Evolutionary conservation across 2,329 filamentous ascomycete species (phyloP).

Genomic region (Passalora sequoiae): DNA sequence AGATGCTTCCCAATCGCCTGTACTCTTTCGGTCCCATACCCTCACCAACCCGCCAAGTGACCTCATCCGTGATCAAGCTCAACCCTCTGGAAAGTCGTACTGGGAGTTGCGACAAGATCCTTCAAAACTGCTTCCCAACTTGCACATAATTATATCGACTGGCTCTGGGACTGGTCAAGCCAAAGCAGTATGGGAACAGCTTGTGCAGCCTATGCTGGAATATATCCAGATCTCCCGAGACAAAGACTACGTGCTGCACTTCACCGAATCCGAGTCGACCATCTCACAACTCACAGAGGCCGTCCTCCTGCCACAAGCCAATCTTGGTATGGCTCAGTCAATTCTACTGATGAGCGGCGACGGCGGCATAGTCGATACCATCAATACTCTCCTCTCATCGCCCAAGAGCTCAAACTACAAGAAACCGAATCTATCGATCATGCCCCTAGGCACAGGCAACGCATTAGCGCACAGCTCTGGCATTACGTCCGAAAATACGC

Average conservation of each 20-base stretch:
- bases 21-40: constrained; percentile 20
- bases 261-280: constrained; percentile 59
- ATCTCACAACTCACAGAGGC: constrained; percentile 58
- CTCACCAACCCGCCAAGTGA: constrained; percentile 23
- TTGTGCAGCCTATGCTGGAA: constrained; percentile 40
- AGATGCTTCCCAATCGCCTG: constrained; percentile 17
- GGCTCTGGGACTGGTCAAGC: constrained; percentile 43
- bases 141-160: constrained; percentile 44
- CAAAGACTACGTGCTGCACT: constrained; percentile 45
- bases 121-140: constrained; percentile 16
- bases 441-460: constrained; percentile 44
- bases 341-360: constrained; percentile 82
- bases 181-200: constrained; percentile 35
- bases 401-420: constrained; percentile 44
- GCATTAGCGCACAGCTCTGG: constrained; percentile 45
- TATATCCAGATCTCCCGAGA: constrained; percentile 36
- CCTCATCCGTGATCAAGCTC: constrained; percentile 21
- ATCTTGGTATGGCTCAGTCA: constrained; percentile 48
- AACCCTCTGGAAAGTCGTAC: constrained; percentile 18
- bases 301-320: constrained; percentile 47
- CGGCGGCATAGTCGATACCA: constrained; percentile 74
- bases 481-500: constrained; percentile 35
- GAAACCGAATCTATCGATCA: constrained; percentile 54
- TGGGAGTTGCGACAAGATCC: constrained; percentile 17
- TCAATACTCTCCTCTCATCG: constrained; percentile 58